Conservation (phyloP, 179 eudicot species). For the Gypsophila paniculata region DNA sequence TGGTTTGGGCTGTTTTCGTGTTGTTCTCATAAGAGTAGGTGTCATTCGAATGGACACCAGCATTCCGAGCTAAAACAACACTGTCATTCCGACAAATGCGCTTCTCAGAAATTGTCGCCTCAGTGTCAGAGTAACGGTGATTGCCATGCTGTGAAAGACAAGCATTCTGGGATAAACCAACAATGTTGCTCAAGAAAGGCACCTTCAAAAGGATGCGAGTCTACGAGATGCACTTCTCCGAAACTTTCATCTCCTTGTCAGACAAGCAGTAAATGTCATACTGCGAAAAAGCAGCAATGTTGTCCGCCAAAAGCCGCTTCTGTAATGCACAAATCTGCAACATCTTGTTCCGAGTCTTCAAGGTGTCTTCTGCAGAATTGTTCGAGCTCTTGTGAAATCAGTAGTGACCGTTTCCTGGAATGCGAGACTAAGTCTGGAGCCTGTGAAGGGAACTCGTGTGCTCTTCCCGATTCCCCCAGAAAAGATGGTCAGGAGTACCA, state of each 20-base stretch:
- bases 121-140: neutral
- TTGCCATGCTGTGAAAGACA: neutral
- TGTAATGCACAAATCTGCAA: neutral
- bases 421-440: neutral
- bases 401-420: slow-evolving; percentile 9
- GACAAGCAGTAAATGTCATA: slow-evolving; percentile 15
- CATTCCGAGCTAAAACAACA: slow-evolving; percentile 10
- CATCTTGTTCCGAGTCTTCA: neutral
- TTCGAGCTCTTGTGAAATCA: slow-evolving; percentile 8
- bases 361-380: slow-evolving; percentile 18
- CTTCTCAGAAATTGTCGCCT: slow-evolving; percentile 12
- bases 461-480: slow-evolving; percentile 1
- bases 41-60: slow-evolving; percentile 18
- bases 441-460: slow-evolving; percentile 4
- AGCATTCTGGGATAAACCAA: neutral
- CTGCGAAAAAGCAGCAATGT: slow-evolving; percentile 6
- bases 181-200: neutral
- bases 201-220: neutral
- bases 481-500: slow-evolving; percentile 1
- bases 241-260: slow-evolving; percentile 15
- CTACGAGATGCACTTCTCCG: slow-evolving; percentile 2
- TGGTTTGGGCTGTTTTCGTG: slow-evolving; percentile 21
- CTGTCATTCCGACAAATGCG: slow-evolving; percentile 11
- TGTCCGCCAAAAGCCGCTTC: neutral
- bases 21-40: slow-evolving; percentile 27